Evolutionary conservation across 2,329 filamentous ascomycete species (phyloP), one percentile per base, ranked within the genome.

Genomic region (Aspergillus brunneoviolaceus): DNA sequence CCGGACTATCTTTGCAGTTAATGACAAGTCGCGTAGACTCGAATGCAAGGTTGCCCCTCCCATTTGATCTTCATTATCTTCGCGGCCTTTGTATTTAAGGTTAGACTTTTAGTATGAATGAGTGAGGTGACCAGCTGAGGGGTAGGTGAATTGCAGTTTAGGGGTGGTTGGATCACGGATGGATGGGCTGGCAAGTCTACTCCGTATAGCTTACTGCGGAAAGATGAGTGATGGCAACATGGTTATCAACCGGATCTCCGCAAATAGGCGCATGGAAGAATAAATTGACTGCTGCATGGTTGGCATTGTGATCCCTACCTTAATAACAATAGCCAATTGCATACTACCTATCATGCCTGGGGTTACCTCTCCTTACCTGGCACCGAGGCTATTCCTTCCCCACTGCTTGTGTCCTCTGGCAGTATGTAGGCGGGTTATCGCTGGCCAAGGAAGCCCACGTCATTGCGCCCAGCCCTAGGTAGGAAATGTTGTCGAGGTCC

Each of bases 221-320:
- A 7, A 45, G 14, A 45, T 45, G 39, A 19, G n/a, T 45, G 16
- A 19, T 12, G 23, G 53, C 10, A 48, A 19, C 7, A 21, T 55
- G 27, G 45, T 55, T 49, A 49, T 49, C 53, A 49, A 42, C 45
- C 39, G 53, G 42, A 48, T 55, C 53, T 55, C 42, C 53, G 42
- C 53, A 55, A 49, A 55, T 55, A 27, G 49, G 35, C 42, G 23
- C 27, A 27, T 27, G 51, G 51, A 42, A 23, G 23, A 25, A n/a
- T 39, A 16, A 6, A 27, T 45, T 45, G 25, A 33, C 39, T 45
- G 51, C 21, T 35, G 21, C 35, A 53, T 25, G 52, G 52, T 31
- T 23, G 52, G 39, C 39, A 31, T 19, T 16, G 16, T 45, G 5
- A 45, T 45, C 14, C 39, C 39, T 45, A 45, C 39, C 14, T 45